Base-by-base conservation (phyloP, 345 rosid species). In the Eucalyptus albens region DNA sequence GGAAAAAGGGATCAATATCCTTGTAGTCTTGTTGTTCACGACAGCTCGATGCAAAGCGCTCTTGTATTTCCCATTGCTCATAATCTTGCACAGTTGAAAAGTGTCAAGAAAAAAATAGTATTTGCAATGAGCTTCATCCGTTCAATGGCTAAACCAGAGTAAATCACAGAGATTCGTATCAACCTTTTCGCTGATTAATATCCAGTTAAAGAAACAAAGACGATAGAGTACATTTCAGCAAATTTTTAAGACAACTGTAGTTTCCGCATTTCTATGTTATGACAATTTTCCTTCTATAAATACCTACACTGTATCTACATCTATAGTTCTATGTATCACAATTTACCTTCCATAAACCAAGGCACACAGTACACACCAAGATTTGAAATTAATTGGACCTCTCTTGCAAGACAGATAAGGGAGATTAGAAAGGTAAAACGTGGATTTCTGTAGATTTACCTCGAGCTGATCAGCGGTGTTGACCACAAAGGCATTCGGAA, bases 401-500 rank as follows among this genome's bases (percentile, higher is more conserved):
- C 67, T 60, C 67, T 60, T 60, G 31, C 62, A 60, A 60, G 67
- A 62, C 33, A 27, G 80, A 67, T 31, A 4, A 31, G 80, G 80
- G 80, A 31, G 80, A 31, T 67, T 67, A 31, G 80, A 67, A 67
- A 31, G 22, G 3, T 62, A 15, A 62, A 62, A 62, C 37, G 8
- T 62, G 19, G 17, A 62, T 29, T 14, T 29, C 33, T 29, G 17
- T 6, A 62, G 0, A 29, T 85, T 49, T 87, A 83, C 90, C 87
- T 89, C 82, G 31, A 89, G 87, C 16, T 89, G 87, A 85, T 89
- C 90, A 27, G 44, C 87, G 4, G 87, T 77, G 88, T 93, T 92
- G 49, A 93, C 95, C 8, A 94, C 87, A 67, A 95, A 91, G 17
- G 95, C 92, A 53, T 90, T 88, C 15, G 93, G 92, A n/a, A 83